A percentile compares a stretch with the other conserved stretches of the same genome.
Evolutionary conservation across 805 yeast genomes (phyloP).

Genomic region (Barnettozyma sucrosica): DNA sequence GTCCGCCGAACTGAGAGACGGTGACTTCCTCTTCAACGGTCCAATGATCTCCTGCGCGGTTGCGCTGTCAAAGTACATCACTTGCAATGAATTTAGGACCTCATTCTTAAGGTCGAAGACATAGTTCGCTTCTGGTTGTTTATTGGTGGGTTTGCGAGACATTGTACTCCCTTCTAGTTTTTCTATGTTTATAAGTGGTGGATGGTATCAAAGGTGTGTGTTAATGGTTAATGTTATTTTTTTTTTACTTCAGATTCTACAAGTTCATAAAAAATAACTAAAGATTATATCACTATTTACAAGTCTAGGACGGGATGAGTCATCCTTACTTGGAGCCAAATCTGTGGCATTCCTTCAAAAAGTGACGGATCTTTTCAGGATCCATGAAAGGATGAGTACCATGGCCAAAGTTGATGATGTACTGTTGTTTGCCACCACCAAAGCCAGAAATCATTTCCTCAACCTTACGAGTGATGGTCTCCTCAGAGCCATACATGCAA

Average conservation of each 20-base stretch:
- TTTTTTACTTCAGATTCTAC: background rate
- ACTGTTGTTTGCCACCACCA: conserved; percentile 89
- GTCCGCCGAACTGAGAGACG: background rate
- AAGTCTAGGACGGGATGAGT: background rate
- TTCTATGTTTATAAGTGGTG: background rate
- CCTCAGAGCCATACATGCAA: conserved; percentile 83
- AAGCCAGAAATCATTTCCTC: conserved; percentile 85
- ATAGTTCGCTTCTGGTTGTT: conserved; percentile 35
- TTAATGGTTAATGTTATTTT: background rate
- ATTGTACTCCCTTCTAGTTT: background rate
- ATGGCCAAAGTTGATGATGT: conserved; percentile 94
- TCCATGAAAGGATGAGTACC: conserved; percentile 98
- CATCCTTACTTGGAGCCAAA: conserved; percentile 45
- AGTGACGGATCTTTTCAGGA: conserved; percentile 81
- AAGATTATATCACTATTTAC: background rate
- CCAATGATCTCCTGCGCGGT: conserved; percentile 34
- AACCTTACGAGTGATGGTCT: conserved; percentile 71
- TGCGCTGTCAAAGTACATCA: conserved; percentile 50
- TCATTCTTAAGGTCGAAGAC: conserved; percentile 39
- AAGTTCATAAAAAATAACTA: background rate
- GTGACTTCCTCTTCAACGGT: conserved; percentile 8
- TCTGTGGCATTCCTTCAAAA: conserved; percentile 82
- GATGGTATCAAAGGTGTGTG: background rate
- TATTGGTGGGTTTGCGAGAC: background rate
- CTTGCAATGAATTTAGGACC: conserved; percentile 40